Evolutionary conservation across 2,329 filamentous ascomycete species (phyloP).

Genomic region (Mycosphaerella arachidis): DNA sequence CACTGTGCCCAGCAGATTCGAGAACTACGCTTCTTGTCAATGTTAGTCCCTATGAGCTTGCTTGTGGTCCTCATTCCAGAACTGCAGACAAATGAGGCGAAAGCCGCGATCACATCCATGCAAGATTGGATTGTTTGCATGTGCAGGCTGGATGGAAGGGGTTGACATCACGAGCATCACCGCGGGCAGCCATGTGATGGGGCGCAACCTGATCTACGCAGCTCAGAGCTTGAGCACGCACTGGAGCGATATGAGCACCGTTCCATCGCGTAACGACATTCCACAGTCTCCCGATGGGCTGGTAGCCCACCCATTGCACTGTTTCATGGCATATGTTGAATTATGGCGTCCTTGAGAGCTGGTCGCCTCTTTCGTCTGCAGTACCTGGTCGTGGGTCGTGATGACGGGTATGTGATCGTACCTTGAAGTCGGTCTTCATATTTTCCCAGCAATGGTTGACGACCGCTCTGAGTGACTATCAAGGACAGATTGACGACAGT

Average conservation of each 20-base stretch:
- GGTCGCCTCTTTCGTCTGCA: not conserved
- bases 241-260: not conserved
- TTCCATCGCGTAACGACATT: not conserved
- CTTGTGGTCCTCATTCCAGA: not conserved
- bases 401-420: constrained; percentile 38
- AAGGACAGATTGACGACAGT: no score
- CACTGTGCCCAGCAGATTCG: constrained; percentile 95
- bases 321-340: not conserved
- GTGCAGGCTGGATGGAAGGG: not conserved
- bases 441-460: constrained; percentile 22
- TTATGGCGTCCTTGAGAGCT: not conserved
- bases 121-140: no score
- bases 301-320: not conserved
- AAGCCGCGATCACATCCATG: not conserved
- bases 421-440: constrained; percentile 99
- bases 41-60: constrained; percentile 11
- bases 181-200: not conserved
- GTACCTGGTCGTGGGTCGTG: not conserved
- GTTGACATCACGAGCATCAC: not conserved
- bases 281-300: not conserved
- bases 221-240: not conserved
- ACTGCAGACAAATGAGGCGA: not conserved
- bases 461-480: no score
- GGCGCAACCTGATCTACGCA: not conserved
- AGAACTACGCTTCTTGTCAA: constrained; percentile 62